Evolutionary conservation across 371 early-diverging fungal species (phyloP).

Genomic region (Apophysomyces variabilis): DNA sequence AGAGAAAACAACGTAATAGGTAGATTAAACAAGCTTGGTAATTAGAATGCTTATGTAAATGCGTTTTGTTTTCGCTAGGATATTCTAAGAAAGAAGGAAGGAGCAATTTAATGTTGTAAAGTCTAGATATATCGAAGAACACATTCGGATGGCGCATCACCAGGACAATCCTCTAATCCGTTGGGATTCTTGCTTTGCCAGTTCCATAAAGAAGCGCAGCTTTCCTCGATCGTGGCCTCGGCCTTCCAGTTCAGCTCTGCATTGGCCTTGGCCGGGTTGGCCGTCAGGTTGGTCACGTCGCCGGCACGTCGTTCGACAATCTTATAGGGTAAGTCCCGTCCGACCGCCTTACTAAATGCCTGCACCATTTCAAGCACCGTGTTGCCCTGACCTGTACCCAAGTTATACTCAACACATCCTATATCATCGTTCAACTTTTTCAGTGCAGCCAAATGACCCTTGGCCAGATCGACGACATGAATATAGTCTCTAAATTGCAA

Average conservation of each 20-base stretch:
- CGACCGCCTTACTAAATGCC: constrained; percentile 75
- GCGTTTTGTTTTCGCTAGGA: too few species aligned
- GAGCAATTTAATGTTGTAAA: background rate
- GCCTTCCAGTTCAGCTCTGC: constrained; percentile 79
- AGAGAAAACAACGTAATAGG: too few species aligned
- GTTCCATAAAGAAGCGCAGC: constrained; percentile 85
- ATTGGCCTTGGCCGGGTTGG: constrained; percentile 75
- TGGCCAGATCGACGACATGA: constrained; percentile 88
- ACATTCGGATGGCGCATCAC: constrained; percentile 45
- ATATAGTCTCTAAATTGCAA: constrained; percentile 74
- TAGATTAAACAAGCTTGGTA: too few species aligned
- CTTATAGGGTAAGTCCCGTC: constrained; percentile 67
- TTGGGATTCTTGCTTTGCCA: constrained; percentile 80
- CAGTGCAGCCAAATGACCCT: constrained; percentile 86
- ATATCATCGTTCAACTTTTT: constrained; percentile 60
- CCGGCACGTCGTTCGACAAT: constrained; percentile 76
- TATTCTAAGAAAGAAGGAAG: background rate
- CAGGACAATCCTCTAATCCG: constrained; percentile 57
- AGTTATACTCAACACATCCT: constrained; percentile 78
- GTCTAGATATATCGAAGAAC: constrained; percentile 39
- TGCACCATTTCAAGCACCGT: constrained; percentile 89
- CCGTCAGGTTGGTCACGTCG: constrained; percentile 85
- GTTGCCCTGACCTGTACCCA: constrained; percentile 87
- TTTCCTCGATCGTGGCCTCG: constrained; percentile 65
- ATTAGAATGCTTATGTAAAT: too few species aligned